phyloP scores from a whole-genome alignment of 768 basidiomycete genomes.

The Mycena maculata region DNA sequence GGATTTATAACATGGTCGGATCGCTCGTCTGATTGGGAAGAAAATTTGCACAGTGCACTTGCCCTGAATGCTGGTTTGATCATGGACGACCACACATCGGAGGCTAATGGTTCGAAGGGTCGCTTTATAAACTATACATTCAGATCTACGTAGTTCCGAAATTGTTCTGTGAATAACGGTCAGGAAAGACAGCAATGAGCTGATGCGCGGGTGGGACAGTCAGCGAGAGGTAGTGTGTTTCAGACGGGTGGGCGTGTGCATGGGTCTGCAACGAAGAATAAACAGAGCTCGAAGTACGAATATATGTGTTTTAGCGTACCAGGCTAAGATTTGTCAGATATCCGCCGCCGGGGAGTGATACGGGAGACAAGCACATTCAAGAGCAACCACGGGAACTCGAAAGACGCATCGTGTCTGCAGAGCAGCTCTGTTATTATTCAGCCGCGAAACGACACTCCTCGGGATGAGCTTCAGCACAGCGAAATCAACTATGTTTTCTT shows the following conservation, averaged over 20 bases:
- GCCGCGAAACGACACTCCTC: conserved; percentile 30
- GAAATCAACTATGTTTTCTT: conserved; percentile 76
- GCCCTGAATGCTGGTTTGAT: too few species aligned
- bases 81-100: too few species aligned
- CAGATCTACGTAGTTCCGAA: too few species aligned
- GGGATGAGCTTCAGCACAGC: conserved; percentile 71
- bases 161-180: too few species aligned
- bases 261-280: conserved; percentile 52
- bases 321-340: conserved; percentile 44
- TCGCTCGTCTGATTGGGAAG: too few species aligned
- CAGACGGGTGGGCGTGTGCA: conserved; percentile 67
- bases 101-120: too few species aligned
- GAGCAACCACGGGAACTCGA: conserved; percentile 66
- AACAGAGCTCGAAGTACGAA: conserved; percentile 7
- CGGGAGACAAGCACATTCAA: conserved; percentile 74
- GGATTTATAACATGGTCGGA: too few species aligned
- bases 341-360: conserved; percentile 49
- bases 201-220: too few species aligned
- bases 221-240: conserved; percentile 81
- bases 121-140: too few species aligned
- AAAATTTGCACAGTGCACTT: too few species aligned
- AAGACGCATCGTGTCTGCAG: conserved; percentile 48
- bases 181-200: too few species aligned
- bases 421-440: conserved; percentile 51
- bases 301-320: conserved; percentile 42